Conservation (phyloP, 1,284 basidiomycete genomes). For the Ustilago sp. region DNA sequence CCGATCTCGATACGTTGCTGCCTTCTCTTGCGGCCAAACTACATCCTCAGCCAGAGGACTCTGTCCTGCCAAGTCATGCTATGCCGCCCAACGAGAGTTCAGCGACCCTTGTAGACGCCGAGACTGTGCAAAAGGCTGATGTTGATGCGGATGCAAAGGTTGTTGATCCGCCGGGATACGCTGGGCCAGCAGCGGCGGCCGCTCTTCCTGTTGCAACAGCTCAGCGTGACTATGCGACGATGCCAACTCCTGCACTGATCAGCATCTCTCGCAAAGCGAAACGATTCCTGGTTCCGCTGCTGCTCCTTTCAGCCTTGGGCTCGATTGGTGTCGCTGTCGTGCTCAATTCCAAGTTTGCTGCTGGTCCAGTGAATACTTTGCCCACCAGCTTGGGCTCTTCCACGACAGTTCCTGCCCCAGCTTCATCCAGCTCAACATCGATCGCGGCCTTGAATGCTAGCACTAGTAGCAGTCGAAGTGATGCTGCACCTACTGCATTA, state of each 20-base stretch:
- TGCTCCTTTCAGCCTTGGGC: slow-evolving; percentile 15
- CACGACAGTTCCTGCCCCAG: no score
- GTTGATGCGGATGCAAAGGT: not conserved
- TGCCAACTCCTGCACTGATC: slow-evolving; percentile 2
- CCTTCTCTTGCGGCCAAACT: slow-evolving; percentile 11
- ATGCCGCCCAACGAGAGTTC: slow-evolving; percentile 11
- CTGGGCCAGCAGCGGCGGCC: not conserved
- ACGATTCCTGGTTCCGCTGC: slow-evolving; percentile 14
- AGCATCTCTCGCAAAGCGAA: slow-evolving; percentile 21
- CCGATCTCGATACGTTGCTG: slow-evolving; percentile 23
- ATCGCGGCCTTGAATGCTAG: not conserved
- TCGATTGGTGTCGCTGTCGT: slow-evolving; percentile 28
- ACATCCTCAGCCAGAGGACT: not conserved
- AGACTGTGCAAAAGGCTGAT: not conserved
- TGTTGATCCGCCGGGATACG: slow-evolving; percentile 16
- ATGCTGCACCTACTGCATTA: not conserved
- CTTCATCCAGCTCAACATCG: not conserved
- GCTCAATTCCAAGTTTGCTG: slow-evolving; percentile 29
- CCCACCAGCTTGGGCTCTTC: not conserved
- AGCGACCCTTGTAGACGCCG: slow-evolving; percentile 16
- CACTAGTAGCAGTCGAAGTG: not conserved
- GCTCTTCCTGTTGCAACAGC: not conserved
- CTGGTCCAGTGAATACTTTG: slow-evolving; percentile 8
- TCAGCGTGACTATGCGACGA: not conserved
- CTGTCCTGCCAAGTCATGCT: not conserved